Evolutionary conservation across 805 yeast species (phyloP).

Genomic region (Candida quercuum): DNA sequence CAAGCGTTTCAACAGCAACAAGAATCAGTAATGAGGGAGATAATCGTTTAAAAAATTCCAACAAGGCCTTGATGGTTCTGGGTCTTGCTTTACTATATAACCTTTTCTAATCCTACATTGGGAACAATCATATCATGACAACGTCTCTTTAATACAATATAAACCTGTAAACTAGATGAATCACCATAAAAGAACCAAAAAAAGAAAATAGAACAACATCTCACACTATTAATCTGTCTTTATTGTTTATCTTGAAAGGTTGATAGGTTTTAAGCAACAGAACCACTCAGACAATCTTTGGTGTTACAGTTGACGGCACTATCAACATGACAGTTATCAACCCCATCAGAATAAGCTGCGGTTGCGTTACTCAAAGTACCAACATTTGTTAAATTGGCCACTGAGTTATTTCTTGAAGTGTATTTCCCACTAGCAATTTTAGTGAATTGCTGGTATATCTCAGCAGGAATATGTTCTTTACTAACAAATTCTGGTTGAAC

Average conservation of each 20-base stretch:
- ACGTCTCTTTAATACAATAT: no score
- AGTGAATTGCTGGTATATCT: conserved; percentile 28
- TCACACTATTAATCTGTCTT: no score
- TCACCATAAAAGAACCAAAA: no score
- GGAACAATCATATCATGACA: no score
- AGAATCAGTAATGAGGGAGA: neutral
- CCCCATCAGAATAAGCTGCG: conserved; percentile 30
- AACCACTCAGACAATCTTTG: conserved; percentile 32
- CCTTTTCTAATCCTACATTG: no score
- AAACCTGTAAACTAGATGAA: no score
- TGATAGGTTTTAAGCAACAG: no score
- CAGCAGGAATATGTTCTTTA: conserved; percentile 23
- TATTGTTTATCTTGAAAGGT: no score
- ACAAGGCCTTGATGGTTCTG: no score
- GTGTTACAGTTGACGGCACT: conserved; percentile 48
- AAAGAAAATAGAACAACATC: no score
- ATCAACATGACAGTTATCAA: conserved; percentile 43
- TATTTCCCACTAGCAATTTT: conserved; percentile 28
- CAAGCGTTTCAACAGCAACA: neutral
- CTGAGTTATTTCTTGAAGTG: conserved; percentile 16
- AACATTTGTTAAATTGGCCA: conserved; percentile 6
- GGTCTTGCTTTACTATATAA: no score
- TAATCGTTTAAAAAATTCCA: no score
- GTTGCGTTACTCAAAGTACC: conserved; percentile 10
- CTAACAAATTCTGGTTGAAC: conserved; percentile 87